Evolutionary conservation across 257 asterid species (phyloP).

Genomic region (Schizonepeta tenuifolia): DNA sequence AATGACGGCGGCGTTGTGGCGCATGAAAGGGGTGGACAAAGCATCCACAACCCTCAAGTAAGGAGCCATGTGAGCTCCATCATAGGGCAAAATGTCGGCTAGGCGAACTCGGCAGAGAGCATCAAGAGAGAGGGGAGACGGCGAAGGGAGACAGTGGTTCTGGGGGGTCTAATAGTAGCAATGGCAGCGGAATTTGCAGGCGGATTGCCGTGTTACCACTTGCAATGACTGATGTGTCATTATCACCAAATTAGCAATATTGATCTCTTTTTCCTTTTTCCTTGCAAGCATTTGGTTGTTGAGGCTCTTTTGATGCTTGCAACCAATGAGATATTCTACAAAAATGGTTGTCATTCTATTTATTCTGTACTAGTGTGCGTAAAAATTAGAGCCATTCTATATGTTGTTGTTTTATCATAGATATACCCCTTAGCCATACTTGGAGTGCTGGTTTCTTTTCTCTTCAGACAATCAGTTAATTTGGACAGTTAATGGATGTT

Average conservation of each 20-base stretch:
- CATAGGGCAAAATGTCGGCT: constrained; percentile 76
- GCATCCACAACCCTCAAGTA: constrained; percentile 74
- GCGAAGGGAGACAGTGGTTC: constrained; percentile 37
- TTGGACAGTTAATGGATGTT: too few species aligned
- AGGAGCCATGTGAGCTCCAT: constrained; percentile 72
- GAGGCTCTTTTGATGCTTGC: background rate
- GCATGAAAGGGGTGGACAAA: constrained; percentile 74
- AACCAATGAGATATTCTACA: constrained; percentile 2
- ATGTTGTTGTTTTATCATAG: background rate
- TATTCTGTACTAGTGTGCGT: too few species aligned
- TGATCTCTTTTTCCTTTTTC: background rate
- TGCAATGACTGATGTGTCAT: background rate
- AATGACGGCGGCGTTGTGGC: constrained; percentile 91
- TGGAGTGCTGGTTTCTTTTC: background rate
- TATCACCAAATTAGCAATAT: constrained; percentile 6
- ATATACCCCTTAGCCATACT: background rate
- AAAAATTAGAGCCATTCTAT: background rate
- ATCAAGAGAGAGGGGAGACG: constrained; percentile 47
- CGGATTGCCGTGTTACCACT: constrained; percentile 31
- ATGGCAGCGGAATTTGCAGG: constrained; percentile 34
- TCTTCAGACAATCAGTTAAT: too few species aligned
- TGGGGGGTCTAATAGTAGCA: constrained; percentile 37
- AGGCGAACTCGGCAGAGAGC: constrained; percentile 61
- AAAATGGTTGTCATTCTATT: background rate
- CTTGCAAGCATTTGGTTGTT: constrained; percentile 4